Base-by-base conservation (phyloP, 371 early-diverging fungal genomes). In the Rhizopus stolonifer region DNA sequence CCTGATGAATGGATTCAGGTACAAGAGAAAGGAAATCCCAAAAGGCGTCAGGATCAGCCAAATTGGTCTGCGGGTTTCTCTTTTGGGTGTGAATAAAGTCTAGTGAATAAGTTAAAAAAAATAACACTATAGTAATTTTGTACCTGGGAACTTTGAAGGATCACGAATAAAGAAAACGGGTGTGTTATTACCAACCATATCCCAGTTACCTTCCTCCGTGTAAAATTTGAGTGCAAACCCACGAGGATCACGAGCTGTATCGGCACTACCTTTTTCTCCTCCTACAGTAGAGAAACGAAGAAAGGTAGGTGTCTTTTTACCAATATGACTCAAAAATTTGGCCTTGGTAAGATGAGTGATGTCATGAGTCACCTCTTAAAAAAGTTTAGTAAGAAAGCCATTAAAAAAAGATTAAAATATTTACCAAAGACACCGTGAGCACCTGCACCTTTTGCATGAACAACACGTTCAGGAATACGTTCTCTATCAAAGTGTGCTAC, bases 1-100 rank as follows among this genome's bases (percentile, higher is more conserved):
- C 88, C 66, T 89, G 89, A 65, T 90, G 92, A 42, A 89, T 74
- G 3, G 90, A 79, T 69, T 90, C 90, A 36, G 85, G 90, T 8
- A 87, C 84, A 42, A 86, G 77, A 36, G 85, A 83, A 34, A 89
- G 64, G 69, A 91, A 91, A 65, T 91, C 92, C 91, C 85, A 86
- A 69, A 77, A 69, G 10, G 64, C 64, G 56, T 77, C 72, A 23
- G 82, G 59, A 36, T 86, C 80, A 49, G 67, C 71, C 49, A 81
- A 62, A 67, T 88, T 84, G 49, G 87, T 87, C 52, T 79, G 82
- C 18, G 90, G 88, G 69, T 90, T 76, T 46, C 87, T 82, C 79
- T 90, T 90, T 69, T 87, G 89, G 34, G 88, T 87, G 73, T 90
- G 90, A 65, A 90, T 88, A 63, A 90, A 87, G 61, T 90, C 89